Conservation (phyloP, 2,329 filamentous ascomycete genomes). For the Fusarium buxicola region DNA sequence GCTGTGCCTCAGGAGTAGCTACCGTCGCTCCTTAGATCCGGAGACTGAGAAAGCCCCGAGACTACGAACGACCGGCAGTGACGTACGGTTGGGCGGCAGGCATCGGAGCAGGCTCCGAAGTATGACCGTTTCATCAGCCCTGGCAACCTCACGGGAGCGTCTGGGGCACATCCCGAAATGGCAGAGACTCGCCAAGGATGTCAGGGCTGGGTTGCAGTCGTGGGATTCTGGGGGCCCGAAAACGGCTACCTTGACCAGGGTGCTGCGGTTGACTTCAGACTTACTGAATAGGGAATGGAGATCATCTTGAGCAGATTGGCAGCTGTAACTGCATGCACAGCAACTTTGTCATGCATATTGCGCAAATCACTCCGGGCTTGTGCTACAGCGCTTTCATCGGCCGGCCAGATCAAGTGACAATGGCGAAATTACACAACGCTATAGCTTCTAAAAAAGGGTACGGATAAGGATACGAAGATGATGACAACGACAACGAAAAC, state of each 20-base stretch:
- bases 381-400: background rate
- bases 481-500: no score
- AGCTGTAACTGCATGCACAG: conserved; percentile 10
- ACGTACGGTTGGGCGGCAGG: conserved; percentile 21
- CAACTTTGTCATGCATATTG: conserved; percentile 17
- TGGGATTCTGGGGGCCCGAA: background rate
- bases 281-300: conserved; percentile 6
- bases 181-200: conserved; percentile 14
- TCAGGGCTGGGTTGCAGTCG: conserved; percentile 1
- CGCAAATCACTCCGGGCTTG: conserved; percentile 15
- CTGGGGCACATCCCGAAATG: conserved; percentile 5
- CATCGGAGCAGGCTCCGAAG: conserved; percentile 16
- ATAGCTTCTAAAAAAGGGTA: background rate
- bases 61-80: conserved; percentile 19
- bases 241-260: conserved; percentile 1
- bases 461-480: background rate
- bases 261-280: background rate
- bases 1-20: conserved; percentile 34
- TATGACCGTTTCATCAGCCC: conserved; percentile 26
- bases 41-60: conserved; percentile 22
- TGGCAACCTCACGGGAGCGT: conserved; percentile 12
- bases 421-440: background rate
- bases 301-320: conserved; percentile 8
- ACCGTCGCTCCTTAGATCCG: conserved; percentile 17
- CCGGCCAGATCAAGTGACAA: conserved; percentile 1